Conservation (phyloP, 1,284 basidiomycete species). For the Leccinum pachyderme region DNA sequence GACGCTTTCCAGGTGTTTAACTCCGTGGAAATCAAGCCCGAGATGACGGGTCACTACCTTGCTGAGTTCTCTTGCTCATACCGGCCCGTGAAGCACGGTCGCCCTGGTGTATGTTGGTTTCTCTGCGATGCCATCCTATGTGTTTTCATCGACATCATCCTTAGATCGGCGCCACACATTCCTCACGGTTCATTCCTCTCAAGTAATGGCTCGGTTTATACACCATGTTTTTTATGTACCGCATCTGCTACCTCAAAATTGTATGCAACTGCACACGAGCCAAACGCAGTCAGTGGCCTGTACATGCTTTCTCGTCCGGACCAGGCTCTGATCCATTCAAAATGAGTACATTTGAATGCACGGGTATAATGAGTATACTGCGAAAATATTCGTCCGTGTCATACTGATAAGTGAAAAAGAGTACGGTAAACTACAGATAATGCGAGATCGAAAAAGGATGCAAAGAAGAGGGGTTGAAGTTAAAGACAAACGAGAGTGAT, state of each 20-base stretch:
- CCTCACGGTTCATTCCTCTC: conserved; percentile 56
- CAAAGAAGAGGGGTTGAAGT: conserved; percentile 12
- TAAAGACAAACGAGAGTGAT: conserved; percentile 23
- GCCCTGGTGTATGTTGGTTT: conserved; percentile 73
- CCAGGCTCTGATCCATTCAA: conserved; percentile 33
- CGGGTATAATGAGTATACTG: conserved; percentile 49
- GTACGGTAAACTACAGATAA: conserved; percentile 42
- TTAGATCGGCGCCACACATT: conserved; percentile 92
- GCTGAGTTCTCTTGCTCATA: conserved; percentile 94
- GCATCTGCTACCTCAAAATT: conserved; percentile 24
- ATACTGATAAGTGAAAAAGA: conserved; percentile 38
- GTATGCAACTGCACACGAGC: conserved; percentile 27
- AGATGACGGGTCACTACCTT: conserved; percentile 99
- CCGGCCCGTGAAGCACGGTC: conserved; percentile 99
- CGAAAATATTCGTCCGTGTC: conserved; percentile 45
- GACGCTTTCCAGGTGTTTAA: conserved; percentile 74
- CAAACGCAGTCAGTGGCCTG: neutral
- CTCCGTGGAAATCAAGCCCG: conserved; percentile 98
- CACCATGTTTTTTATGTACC: conserved; percentile 17
- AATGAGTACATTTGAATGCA: conserved; percentile 42
- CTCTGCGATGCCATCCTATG: neutral
- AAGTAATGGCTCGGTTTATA: conserved; percentile 40
- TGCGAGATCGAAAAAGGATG: conserved; percentile 36
- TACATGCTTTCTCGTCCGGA: conserved; percentile 5
- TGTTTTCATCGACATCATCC: conserved; percentile 8